phyloP scores from a whole-genome alignment of 352 stramenopile species.

The Phytophthora crassamura region DNA sequence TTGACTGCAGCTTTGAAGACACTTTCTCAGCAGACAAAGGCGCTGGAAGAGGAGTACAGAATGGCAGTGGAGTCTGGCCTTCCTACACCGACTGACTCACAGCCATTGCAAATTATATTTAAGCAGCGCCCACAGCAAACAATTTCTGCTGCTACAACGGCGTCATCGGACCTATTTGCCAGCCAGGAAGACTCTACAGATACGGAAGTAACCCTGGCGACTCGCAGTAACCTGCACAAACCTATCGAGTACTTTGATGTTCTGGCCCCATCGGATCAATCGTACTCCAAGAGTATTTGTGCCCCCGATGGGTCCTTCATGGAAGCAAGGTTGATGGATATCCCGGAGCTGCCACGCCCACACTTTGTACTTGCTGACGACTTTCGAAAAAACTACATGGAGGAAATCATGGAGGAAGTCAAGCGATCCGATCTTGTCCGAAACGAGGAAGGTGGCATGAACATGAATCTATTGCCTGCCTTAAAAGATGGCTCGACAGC shows the following conservation, averaged over 20 bases:
- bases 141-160: slow-evolving; percentile 24
- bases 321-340: slow-evolving; percentile 71
- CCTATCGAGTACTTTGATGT: slow-evolving; percentile 75
- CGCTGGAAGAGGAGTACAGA: slow-evolving; percentile 58
- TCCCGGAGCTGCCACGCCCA: slow-evolving; percentile 53
- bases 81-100: slow-evolving; percentile 31
- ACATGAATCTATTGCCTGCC: slow-evolving; percentile 63
- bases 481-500: slow-evolving; percentile 67
- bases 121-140: slow-evolving; percentile 78
- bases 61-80: slow-evolving; percentile 41
- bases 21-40: slow-evolving; percentile 54
- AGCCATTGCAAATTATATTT: slow-evolving; percentile 85
- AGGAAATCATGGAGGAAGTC: slow-evolving; percentile 67
- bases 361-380: slow-evolving; percentile 61
- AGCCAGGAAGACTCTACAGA: slow-evolving; percentile 27
- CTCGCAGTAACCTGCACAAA: slow-evolving; percentile 51
- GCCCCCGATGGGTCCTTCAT: slow-evolving; percentile 74
- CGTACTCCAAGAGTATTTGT: slow-evolving; percentile 78
- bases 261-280: slow-evolving; percentile 52
- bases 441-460: slow-evolving; percentile 53
- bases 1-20: slow-evolving; percentile 55
- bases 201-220: slow-evolving; percentile 51
- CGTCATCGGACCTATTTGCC: slow-evolving; percentile 40
- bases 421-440: slow-evolving; percentile 56
- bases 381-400: slow-evolving; percentile 62